phyloP scores from a whole-genome alignment of 2,329 filamentous ascomycete species.

The Neocatenulostroma microsporum region DNA sequence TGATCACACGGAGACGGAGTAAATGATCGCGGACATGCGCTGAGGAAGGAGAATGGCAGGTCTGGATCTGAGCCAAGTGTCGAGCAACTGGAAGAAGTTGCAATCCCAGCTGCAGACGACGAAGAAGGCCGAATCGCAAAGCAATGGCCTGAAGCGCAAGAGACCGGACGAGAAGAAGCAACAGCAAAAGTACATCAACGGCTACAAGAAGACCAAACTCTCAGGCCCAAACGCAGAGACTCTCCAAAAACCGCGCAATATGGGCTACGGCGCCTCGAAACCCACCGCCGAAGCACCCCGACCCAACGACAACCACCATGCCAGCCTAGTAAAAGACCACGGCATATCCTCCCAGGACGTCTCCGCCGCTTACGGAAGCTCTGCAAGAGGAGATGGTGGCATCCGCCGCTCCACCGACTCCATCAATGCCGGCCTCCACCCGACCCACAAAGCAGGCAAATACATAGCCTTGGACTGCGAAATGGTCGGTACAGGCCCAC shows the following conservation, averaged over 20 bases:
- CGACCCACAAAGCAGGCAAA: conserved; percentile 66
- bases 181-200: conserved; percentile 9
- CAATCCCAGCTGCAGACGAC: conserved; percentile 48
- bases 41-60: conserved; percentile 34
- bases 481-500: conserved; percentile 81
- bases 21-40: too few relatives aligned
- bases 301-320: conserved; percentile 42
- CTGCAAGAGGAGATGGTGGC: conserved; percentile 52
- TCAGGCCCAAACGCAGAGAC: conserved; percentile 6
- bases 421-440: conserved; percentile 37
- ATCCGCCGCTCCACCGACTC: conserved; percentile 50
- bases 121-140: conserved; percentile 28
- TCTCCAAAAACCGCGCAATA: conserved; percentile 32
- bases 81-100: conserved; percentile 69
- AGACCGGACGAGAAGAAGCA: conserved; percentile 17
- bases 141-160: conserved; percentile 29
- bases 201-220: conserved; percentile 18
- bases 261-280: conserved; percentile 42
- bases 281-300: conserved; percentile 11
- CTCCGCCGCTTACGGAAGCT: conserved; percentile 55
- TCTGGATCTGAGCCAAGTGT: conserved; percentile 33
- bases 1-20: too few relatives aligned
- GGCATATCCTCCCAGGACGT: conserved; percentile 52
- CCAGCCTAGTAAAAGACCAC: conserved; percentile 35
- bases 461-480: conserved; percentile 94